Percentiles rank a stretch among this genome's conserved stretches.
phyloP scores from a whole-genome alignment of 2,329 filamentous ascomycete species.

The Pseudogymnoascus sp. region DNA sequence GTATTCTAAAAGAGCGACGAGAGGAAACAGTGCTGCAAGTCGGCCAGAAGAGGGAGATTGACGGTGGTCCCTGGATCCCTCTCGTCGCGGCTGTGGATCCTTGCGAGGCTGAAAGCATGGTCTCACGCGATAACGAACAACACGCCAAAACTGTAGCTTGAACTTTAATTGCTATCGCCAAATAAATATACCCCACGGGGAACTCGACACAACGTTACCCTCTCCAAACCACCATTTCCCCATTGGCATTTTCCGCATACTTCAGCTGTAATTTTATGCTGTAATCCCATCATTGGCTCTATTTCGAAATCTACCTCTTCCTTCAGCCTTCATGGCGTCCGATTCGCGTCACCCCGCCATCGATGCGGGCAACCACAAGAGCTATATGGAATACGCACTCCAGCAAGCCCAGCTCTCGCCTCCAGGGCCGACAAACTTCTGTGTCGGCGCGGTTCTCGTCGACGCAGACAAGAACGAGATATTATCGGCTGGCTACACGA shows the following conservation, averaged over 20 bases:
- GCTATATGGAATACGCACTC: constrained; percentile 64
- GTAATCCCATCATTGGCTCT: background rate
- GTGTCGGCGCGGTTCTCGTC: constrained; percentile 85
- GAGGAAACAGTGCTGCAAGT: background rate
- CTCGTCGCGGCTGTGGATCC: background rate
- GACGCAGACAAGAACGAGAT: constrained; percentile 47
- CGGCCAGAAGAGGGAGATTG: background rate
- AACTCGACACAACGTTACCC: background rate
- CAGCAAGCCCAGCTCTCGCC: constrained; percentile 69
- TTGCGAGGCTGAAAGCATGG: background rate
- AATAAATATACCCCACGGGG: background rate
- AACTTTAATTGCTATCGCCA: background rate
- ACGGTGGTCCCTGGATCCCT: background rate
- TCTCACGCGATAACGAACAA: background rate
- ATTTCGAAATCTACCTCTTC: background rate
- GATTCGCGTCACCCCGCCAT: constrained; percentile 15
- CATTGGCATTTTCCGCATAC: background rate
- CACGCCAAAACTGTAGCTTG: background rate
- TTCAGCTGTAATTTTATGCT: background rate
- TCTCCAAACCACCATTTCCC: background rate
- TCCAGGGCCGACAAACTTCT: constrained; percentile 82
- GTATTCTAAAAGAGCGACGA: background rate
- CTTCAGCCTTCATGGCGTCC: constrained; percentile 12
- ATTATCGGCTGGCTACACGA: constrained; percentile 76
- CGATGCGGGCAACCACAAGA: constrained; percentile 18